Conservation (phyloP, 2,329 filamentous ascomycete genomes). For the Xylaria arbuscula region DNA sequence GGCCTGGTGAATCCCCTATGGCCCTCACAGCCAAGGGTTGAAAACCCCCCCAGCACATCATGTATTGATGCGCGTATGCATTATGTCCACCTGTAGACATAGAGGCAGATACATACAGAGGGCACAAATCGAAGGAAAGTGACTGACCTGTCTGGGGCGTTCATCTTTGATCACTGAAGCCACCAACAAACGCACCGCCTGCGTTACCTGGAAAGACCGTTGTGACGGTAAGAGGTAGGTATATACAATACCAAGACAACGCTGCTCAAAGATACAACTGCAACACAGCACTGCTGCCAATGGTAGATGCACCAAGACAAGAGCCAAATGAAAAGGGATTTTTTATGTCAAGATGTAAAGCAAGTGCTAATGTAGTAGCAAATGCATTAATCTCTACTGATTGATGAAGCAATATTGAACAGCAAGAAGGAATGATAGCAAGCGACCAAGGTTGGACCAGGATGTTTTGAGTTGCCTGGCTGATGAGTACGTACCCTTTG, state of each 20-base stretch:
- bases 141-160: constrained; percentile 67
- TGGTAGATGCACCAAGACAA: neutral
- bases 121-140: neutral
- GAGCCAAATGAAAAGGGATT: neutral
- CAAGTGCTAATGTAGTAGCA: neutral
- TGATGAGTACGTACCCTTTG: constrained; percentile 9
- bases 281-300: neutral
- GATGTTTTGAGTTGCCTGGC: neutral
- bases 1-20: neutral
- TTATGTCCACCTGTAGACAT: neutral
- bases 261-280: neutral
- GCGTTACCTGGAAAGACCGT: neutral
- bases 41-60: neutral
- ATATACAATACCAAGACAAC: neutral
- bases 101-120: neutral
- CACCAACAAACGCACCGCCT: neutral
- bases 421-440: neutral
- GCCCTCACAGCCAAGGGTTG: neutral
- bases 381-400: neutral
- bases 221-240: neutral
- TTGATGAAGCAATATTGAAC: constrained; percentile 4
- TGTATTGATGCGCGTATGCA: neutral
- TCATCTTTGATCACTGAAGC: constrained; percentile 56
- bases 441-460: neutral
- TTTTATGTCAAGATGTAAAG: neutral